Base-by-base conservation (phyloP, 179 eudicot genomes). In the Heliamphora pulchella region DNA sequence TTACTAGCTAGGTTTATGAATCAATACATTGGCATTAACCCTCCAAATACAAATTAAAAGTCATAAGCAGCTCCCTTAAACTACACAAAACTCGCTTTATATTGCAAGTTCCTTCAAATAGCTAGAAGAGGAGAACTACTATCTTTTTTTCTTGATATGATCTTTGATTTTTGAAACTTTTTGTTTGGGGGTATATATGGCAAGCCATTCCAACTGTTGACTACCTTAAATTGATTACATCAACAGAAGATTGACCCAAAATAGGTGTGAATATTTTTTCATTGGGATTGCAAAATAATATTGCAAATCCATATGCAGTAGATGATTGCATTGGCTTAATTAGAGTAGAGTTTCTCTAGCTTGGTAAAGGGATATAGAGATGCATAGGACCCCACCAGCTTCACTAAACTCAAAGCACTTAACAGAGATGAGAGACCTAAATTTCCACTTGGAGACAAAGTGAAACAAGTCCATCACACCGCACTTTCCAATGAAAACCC, bases 401-500 rank as follows among this genome's bases (percentile, higher is more conserved):
- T 78, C 81, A 48, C 85, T 76, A 8, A 68, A 80, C 80, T 82
- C 85, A 80, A 82, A 85, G 72, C 71, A 71, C 76, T 76, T 72
- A 74, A 80, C 22, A 80, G 76, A 48, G 71, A 77, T 53, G 75
- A 51, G 74, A 72, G 10, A 43, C 41, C 51, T 68, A 65, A 31
- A 31, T 31, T 31, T 31, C 31, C 31, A 31, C 31, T 39, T 57
- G 7, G 46, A 68, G 59, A 66, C 76, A 80, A 68, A 81, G 80
- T 76, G 74, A 31, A 64, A 75, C 50, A 50, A 71, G 50, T 69
- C 72, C 62, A 63, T 58, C 66, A 77, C 62, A 73, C 80, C 75
- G 76, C 84, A 81, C 88, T 86, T 90, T 86, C 86, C 90, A 78
- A 83, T 76, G 87, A 83, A 84, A 88, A 50, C 83, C 75, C 89